Conservation (phyloP, 2,329 filamentous ascomycete species). For the Scedosporium boydii region DNA sequence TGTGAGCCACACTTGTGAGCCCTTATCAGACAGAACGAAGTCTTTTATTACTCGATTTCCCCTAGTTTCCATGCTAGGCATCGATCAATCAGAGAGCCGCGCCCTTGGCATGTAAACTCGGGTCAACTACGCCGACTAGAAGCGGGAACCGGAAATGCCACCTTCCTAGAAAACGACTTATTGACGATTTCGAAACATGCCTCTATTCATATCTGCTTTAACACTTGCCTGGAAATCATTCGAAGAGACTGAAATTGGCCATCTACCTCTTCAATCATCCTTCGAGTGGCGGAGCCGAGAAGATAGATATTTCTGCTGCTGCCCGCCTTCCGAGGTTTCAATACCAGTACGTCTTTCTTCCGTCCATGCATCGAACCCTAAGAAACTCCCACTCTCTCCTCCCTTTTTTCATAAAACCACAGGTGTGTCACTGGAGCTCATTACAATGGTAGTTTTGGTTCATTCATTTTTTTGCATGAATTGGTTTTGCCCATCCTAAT, state of each 20-base stretch:
- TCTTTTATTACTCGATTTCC: too few relatives aligned
- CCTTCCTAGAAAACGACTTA: background rate
- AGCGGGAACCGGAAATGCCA: background rate
- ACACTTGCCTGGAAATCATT: background rate
- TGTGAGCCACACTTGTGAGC: too few relatives aligned
- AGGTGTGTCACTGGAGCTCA: conserved; percentile 3
- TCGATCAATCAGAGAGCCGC: too few relatives aligned
- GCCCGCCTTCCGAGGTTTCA: background rate
- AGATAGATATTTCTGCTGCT: background rate
- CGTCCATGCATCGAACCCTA: background rate
- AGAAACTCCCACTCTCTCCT: background rate
- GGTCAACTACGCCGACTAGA: too few relatives aligned
- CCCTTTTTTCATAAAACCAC: background rate
- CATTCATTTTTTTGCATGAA: conserved; percentile 9
- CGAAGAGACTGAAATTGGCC: background rate
- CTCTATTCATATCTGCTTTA: background rate
- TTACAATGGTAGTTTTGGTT: conserved; percentile 5
- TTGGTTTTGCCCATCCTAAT: conserved; percentile 9
- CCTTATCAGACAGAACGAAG: too few relatives aligned
- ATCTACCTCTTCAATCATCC: background rate
- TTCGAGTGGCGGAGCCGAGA: background rate
- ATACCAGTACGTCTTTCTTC: background rate
- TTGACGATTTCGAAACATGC: background rate
- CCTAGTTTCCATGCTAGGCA: too few relatives aligned
- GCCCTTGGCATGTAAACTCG: too few relatives aligned